phyloP scores from a whole-genome alignment of 2,329 filamentous ascomycete species.

The Fusarium verticillioides region DNA sequence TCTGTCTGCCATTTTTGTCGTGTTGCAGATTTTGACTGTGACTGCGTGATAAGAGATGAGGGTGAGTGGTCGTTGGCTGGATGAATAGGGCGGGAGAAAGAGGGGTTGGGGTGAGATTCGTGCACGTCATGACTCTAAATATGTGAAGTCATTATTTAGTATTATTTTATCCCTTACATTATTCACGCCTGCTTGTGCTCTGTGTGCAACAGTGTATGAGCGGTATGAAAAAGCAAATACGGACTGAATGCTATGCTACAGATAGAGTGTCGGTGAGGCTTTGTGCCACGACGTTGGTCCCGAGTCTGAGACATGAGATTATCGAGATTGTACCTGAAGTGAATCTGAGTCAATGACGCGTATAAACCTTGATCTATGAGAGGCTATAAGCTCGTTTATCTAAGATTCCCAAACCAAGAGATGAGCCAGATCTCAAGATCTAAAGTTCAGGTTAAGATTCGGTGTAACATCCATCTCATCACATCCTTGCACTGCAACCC shows the following conservation, averaged over 20 bases:
- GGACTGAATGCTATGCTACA: neutral
- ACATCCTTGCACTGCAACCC: neutral
- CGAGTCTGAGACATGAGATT: neutral
- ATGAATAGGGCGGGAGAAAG: neutral
- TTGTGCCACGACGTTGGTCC: neutral
- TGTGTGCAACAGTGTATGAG: too few species aligned
- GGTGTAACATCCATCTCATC: neutral
- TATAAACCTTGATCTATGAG: accelerated
- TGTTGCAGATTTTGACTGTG: neutral
- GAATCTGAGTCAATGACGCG: neutral
- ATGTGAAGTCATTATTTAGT: conserved; percentile 8
- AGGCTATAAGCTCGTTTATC: neutral
- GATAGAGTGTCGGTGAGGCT: neutral
- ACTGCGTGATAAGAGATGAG: neutral
- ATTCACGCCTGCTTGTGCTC: neutral
- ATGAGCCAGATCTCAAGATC: neutral
- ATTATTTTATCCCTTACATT: conserved; percentile 2
- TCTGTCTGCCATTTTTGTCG: conserved; percentile 4
- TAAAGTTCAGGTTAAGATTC: neutral
- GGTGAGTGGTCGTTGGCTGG: neutral
- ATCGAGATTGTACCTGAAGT: neutral
- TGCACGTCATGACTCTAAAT: conserved; percentile 22
- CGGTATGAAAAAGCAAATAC: neutral
- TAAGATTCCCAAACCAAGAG: neutral
- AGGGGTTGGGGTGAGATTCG: neutral